phyloP scores from a whole-genome alignment of 768 basidiomycete species.

The Russula compacta region DNA sequence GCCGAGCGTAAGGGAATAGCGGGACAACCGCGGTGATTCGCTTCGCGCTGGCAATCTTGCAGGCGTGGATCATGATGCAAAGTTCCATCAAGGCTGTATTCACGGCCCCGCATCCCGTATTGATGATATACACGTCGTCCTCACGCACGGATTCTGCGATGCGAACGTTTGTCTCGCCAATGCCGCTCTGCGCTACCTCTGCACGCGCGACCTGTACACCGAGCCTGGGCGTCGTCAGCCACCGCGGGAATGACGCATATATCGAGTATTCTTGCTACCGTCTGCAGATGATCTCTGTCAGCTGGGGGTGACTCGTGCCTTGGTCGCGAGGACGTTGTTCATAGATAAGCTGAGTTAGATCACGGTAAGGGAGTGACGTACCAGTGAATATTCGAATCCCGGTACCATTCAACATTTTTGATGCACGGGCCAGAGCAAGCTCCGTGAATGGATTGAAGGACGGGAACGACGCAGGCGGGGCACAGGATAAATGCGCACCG shows the following conservation, averaged over 20 bases:
- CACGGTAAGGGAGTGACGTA: conserved; percentile 24
- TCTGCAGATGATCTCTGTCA: conserved; percentile 88
- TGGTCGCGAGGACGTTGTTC: conserved; percentile 1
- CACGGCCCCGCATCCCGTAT: conserved; percentile 77
- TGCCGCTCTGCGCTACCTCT: conserved; percentile 78
- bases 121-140: conserved; percentile 98
- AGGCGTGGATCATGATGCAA: conserved; percentile 98
- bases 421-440: conserved; percentile 16
- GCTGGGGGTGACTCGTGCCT: conserved; percentile 94
- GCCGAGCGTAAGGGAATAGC: conserved; percentile 92
- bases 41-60: conserved; percentile 98
- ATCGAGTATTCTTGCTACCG: conserved; percentile 44
- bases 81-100: conserved; percentile 97
- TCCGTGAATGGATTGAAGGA: conserved; percentile 22
- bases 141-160: conserved; percentile 95
- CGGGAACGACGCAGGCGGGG: background rate
- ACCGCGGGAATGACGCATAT: background rate
- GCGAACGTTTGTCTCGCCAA: conserved; percentile 86
- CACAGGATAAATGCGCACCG: background rate
- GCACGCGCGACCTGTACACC: conserved; percentile 84
- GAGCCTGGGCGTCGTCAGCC: conserved; percentile 44
- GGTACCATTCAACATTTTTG: conserved; percentile 44
- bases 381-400: conserved; percentile 54
- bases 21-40: conserved; percentile 98
- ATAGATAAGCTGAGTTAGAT: background rate